Conservation (phyloP, 228 moss, liverwort and hornwort species). For the Sphagnum magellanicum region DNA sequence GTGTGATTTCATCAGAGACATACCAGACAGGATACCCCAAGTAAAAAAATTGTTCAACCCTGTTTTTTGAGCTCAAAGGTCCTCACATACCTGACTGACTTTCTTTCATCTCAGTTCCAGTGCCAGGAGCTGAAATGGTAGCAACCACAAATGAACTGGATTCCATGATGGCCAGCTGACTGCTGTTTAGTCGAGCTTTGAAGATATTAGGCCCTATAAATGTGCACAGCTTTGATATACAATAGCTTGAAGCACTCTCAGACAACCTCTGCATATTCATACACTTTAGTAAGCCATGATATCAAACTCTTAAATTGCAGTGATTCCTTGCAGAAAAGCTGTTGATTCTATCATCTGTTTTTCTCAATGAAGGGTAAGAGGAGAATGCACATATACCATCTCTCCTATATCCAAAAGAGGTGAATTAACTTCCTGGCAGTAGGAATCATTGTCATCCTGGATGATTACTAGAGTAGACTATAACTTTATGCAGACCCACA, state of each 20-base stretch:
- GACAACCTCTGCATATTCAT: constrained; percentile 52
- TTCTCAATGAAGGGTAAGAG: neutral
- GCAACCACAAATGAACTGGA: constrained; percentile 44
- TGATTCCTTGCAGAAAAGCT: no score
- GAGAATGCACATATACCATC: neutral
- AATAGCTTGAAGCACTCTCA: constrained; percentile 68
- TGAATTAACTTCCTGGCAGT: neutral
- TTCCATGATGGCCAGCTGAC: constrained; percentile 51
- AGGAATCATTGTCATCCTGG: neutral
- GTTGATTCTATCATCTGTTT: no score
- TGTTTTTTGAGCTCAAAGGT: no score
- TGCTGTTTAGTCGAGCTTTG: constrained; percentile 58
- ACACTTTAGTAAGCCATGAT: neutral
- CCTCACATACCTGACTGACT: constrained; percentile 17
- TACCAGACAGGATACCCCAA: no score
- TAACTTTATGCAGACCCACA: neutral
- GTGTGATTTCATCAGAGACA: no score
- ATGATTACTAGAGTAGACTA: neutral
- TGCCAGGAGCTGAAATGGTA: constrained; percentile 21
- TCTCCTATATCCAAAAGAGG: neutral
- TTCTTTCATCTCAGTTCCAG: constrained; percentile 18
- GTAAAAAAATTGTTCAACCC: no score
- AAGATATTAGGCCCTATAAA: constrained; percentile 76
- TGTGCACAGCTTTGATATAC: constrained; percentile 62
- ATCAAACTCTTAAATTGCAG: no score